Evolutionary conservation across 139 green algal species (phyloP), one percentile per base, ranked within the genome.

Genomic region (Chlamydomonas schloesseri): DNA sequence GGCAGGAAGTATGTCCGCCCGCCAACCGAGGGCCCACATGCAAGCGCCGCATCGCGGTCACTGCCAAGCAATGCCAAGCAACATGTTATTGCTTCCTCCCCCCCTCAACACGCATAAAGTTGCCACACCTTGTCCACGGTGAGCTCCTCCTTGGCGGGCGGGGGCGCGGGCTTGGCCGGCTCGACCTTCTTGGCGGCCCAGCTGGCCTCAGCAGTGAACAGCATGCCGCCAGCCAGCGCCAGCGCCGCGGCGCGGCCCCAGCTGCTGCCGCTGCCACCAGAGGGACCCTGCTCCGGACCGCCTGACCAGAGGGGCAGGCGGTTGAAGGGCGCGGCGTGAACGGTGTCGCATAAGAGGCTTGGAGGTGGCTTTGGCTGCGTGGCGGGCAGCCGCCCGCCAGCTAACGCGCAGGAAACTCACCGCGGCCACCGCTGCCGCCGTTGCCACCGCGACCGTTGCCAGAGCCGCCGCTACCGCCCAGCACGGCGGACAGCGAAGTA

Each of bases 121-220:
- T 20, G 6, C 23, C 78, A 46, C 33, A 79, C 81, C 81, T 87
- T 79, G 15, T 87, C 81, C 37, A 87, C 53, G 6, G 69, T 87
- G 0, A 87, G 69, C 42, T 87, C 81, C 3, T 64, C 31, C 23
- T 34, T 26, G 13, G 64, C 42, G 26, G 5, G 24, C 28, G 37
- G 23, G 36, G 67, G 42, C 18, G 79, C 18, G 24, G 24, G 5
- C 31, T n/a, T 11, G 11, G 17, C 31, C 31, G 34, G 20, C 34
- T 18, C 24, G 0, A 23, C 34, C 76, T 83, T 83, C 76, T 73
- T 71, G 28, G 64, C 64, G 5, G 78, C 78, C 78, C 78, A 84
- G 20, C 64, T 65, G 5, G 78, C 78, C 78, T 84, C 78, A 2
- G 64, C 62, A 17, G 36, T 62, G 17, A 84, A 42, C 0, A 84